Conservation (phyloP, 2,329 filamentous ascomycete genomes). For the Fusarium sp. region DNA sequence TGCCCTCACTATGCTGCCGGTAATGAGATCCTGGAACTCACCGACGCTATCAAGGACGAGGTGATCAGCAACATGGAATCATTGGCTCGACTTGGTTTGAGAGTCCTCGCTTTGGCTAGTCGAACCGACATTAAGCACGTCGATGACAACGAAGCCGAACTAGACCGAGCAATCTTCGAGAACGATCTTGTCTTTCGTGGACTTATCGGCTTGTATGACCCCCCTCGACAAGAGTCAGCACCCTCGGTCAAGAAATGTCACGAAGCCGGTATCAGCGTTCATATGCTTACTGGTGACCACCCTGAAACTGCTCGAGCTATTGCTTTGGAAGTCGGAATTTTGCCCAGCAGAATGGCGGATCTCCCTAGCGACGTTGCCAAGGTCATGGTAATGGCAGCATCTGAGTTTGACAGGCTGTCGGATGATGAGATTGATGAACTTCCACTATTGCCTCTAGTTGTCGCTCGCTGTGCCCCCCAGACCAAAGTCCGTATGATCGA, state of each 20-base stretch:
- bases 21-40: conserved; percentile 61
- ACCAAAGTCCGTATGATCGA: conserved; percentile 84
- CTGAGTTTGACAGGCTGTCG: conserved; percentile 75
- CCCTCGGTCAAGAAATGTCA: conserved; percentile 70
- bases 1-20: conserved; percentile 67
- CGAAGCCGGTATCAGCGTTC: conserved; percentile 72
- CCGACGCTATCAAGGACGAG: conserved; percentile 65
- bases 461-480: conserved; percentile 76
- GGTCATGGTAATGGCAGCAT: conserved; percentile 74
- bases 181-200: conserved; percentile 74
- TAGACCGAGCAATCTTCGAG: conserved; percentile 70
- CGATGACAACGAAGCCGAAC: conserved; percentile 55
- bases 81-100: conserved; percentile 74
- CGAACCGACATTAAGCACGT: conserved; percentile 57
- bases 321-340: conserved; percentile 73
- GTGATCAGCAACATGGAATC: conserved; percentile 78
- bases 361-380: conserved; percentile 67
- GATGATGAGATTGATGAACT: conserved; percentile 74
- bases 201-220: conserved; percentile 79
- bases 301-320: conserved; percentile 75
- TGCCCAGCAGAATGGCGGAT: conserved; percentile 64
- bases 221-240: conserved; percentile 75
- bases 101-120: conserved; percentile 76
- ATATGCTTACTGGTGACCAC: conserved; percentile 80
- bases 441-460: conserved; percentile 74